Base-by-base conservation (phyloP, 495 filamentous ascomycete genomes). In the Podospora pseudoanserina region DNA sequence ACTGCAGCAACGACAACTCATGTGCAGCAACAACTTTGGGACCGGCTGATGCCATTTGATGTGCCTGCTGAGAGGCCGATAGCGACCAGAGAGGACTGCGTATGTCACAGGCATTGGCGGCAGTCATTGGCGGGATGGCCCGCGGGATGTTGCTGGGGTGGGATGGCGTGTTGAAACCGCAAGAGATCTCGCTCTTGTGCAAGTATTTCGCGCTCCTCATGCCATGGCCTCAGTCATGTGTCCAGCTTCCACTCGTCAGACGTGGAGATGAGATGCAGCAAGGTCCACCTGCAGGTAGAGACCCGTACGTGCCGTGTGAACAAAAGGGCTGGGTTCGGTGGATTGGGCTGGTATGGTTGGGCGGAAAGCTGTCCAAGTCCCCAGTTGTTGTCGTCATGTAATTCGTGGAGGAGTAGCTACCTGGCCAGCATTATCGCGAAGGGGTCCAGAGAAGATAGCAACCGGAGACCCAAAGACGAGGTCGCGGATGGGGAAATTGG, bases 161-260 rank as follows among this genome's bases (percentile, higher is more conserved):
- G 34, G 44, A 64, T 69, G 67, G 69, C 66, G 66, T 65, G 66
- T n/a, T 64, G 58, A 53, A 54, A 60, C 49, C 18, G 30, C 61
- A 27, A 27, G 61, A 60, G 67, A 69, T 68, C 26, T 70, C 63
- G 68, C 65, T 53, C 54, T 61, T 61, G 64, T 65, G 71, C 65
- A 67, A 59, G 53, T 63, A 72, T 68, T 66, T 66, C 30, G 56
- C 64, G 56, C 68, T 71, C 65, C 70, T 76, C 70, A 74, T 74
- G 68, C 70, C 70, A 76, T 74, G 65, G 73, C 66, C 55, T 20
- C 69, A 68, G 68, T 75, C 69, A 68, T 74, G 72, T 76, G 74
- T 77, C 69, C 68, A 60, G 62, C 60, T 74, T 32, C 72, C 67
- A 76, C 75, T 76, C 68, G 74, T 69, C 66, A 60, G 5, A 28